Evolutionary conservation across 2,329 filamentous ascomycete genomes (phyloP), one percentile per base, ranked within the genome.

Genomic region (Lecanosticta acicola): DNA sequence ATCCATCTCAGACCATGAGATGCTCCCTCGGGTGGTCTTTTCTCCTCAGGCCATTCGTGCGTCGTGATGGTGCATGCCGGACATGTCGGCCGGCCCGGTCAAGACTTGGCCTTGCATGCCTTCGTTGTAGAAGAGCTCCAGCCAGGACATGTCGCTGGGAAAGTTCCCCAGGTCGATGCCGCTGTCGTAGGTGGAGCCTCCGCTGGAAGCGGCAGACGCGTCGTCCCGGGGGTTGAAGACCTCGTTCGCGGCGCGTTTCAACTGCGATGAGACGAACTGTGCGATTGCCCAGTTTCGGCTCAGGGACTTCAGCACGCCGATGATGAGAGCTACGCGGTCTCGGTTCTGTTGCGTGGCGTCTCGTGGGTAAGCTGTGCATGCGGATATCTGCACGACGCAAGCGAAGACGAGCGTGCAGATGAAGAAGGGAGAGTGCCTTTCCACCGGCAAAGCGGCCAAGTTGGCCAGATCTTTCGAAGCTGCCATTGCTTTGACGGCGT

Each of bases 401-500:
- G 84, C 85, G 43, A 91, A 72, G 1, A 86, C 86, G 40, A 93
- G 72, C 32, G 85, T 83, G 61, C 87, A 93, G 26, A 84, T 86
- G 69, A 93, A 89, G 67, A 91, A 90, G 47, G 88, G 87, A 0
- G 81, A 89, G 67, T 94, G 87, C 24, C 79, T 80, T 0, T 82
- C 77, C 3, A 83, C 80, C 0, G 86, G 85, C 37, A 94, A 79
- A 1, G 84, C 84, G 39, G 88, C 80, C 55, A 90, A 75, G 54
- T 80, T 78, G 49, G 84, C 85, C 51, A 95, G 84, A 43, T 85
- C 83, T 55, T 83, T 83, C 0, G 90, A 88, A 0, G 87, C 85
- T 21, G 82, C 79, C 48, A 94, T 79, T 4, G 87, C 88, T 67
- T 94, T 90, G 45, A 80, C 80, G 1, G 87, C 89, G 67, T 78